These are phyloP conservation scores for Rhododendron kiyosumense DNA, from an alignment of 148 eudicot genomes.

Conservation along the genomic window DNA sequence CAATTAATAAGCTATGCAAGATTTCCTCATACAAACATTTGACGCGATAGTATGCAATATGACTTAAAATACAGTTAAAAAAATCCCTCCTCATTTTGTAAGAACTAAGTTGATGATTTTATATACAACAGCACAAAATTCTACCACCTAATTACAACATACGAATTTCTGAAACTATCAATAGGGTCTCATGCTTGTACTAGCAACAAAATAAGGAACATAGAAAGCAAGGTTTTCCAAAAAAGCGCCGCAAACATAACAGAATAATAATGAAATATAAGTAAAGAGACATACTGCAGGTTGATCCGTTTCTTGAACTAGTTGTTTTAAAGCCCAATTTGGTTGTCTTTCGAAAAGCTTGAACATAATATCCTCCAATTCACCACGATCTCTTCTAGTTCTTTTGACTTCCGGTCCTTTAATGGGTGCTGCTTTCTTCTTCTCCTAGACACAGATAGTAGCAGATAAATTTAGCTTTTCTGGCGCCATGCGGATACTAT, in stretches of 20 bases:
- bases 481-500: background rate
- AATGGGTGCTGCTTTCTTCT: conserved; percentile 77
- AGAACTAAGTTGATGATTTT: background rate
- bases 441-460: conserved; percentile 45
- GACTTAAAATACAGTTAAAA: background rate
- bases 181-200: background rate
- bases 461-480: background rate
- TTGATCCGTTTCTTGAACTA: conserved; percentile 96
- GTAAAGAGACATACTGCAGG: conserved; percentile 69
- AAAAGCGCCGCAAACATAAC: background rate
- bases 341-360: conserved; percentile 93
- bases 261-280: background rate
- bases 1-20: background rate
- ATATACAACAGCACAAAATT: background rate
- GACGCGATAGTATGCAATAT: background rate
- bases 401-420: conserved; percentile 86
- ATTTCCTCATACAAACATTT: background rate
- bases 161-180: background rate
- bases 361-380: conserved; percentile 91
- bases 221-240: background rate
- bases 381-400: conserved; percentile 98
- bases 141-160: background rate
- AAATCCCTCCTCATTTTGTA: background rate
- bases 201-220: background rate
- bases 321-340: conserved; percentile 92